Evolutionary conservation across 306 rosid genomes (phyloP).

Genomic region (Sophora flavescens): DNA sequence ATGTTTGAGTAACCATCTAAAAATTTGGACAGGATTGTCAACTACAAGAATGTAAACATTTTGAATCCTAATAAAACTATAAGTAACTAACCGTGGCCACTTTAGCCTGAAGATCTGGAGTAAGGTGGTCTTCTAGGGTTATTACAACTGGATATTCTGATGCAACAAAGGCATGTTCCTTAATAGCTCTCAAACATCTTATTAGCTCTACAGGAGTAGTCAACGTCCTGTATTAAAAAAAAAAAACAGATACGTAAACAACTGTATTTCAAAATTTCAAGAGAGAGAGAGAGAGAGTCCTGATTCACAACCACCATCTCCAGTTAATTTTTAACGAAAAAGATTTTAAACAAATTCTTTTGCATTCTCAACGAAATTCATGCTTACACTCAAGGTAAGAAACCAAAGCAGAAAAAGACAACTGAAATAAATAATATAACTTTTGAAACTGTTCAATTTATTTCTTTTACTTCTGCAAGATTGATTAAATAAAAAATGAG

Average conservation of each 20-base stretch:
- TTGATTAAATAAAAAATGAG: neutral
- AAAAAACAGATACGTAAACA: slow-evolving; percentile 27
- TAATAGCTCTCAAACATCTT: slow-evolving; percentile 86
- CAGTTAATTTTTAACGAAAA: neutral
- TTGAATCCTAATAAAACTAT: slow-evolving; percentile 28
- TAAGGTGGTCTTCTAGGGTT: slow-evolving; percentile 95
- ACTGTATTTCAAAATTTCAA: slow-evolving; percentile 25
- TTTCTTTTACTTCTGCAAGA: slow-evolving; percentile 17
- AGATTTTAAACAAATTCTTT: neutral
- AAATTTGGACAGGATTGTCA: slow-evolving; percentile 47
- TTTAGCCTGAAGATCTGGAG: slow-evolving; percentile 95
- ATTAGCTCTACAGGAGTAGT: slow-evolving; percentile 91
- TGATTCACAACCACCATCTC: neutral
- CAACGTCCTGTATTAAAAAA: slow-evolving; percentile 72
- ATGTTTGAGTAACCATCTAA: slow-evolving; percentile 80
- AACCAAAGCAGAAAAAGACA: slow-evolving; percentile 11
- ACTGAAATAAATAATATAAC: neutral
- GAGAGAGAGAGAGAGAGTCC: neutral
- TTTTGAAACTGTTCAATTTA: neutral
- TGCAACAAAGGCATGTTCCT: slow-evolving; percentile 78
- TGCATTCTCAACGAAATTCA: neutral
- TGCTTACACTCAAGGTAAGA: slow-evolving; percentile 27
- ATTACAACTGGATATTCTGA: slow-evolving; percentile 94
- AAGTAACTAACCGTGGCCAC: slow-evolving; percentile 74
- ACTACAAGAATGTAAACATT: slow-evolving; percentile 35